Base-by-base conservation (phyloP, 1,284 basidiomycete genomes). In the Cutaneotrichosporon cyanovorans region DNA sequence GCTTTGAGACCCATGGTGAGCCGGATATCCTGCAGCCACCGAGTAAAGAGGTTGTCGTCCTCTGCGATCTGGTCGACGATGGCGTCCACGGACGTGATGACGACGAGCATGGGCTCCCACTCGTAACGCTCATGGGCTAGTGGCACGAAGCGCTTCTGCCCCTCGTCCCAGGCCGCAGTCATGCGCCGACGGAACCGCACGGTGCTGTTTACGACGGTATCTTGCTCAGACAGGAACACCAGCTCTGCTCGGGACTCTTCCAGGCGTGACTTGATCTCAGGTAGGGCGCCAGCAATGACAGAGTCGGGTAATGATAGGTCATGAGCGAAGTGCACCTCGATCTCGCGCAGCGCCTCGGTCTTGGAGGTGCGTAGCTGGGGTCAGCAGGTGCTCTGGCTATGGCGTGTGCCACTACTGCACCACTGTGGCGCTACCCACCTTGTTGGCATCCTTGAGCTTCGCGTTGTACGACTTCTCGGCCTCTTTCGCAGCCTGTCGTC, bases 81-180 rank as follows among this genome's bases (percentile, higher is more conserved):
- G 12, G 63, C 63, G 21, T 67, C 61, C 5, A 67, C 71, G 0
- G 57, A 55, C 8, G 65, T 43, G 14, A 71, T 47, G 8, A 73
- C 22, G 19, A 71, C 34, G 6, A 62, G 46, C 1, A 62, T 65
- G 1, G 46, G 40, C 32, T 73, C 55, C 82, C 80, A 66, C 39
- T 65, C 55, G 56, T 62, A 60, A 1, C 54, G 49, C 16, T 61
- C 51, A 4, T 48, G 20, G 4, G 56, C 57, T 2, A 73, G 53
- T 1, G 66, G 64, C 5, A 61, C 50, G 39, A 59, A 73, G 1
- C 55, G 57, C 40, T 66, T 66, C 7, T 35, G 46, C 1, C 9
- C 22, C 0, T 31, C 7, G 41, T 68, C 60, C 56, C 62, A 73
- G 18, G 50, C 41, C 1, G 66, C 62, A 14, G 56, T 53, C 16